Evolutionary conservation across 768 basidiomycete genomes (phyloP), one percentile per base, ranked within the genome.

Genomic region (Kwoniella shandongensis): DNA sequence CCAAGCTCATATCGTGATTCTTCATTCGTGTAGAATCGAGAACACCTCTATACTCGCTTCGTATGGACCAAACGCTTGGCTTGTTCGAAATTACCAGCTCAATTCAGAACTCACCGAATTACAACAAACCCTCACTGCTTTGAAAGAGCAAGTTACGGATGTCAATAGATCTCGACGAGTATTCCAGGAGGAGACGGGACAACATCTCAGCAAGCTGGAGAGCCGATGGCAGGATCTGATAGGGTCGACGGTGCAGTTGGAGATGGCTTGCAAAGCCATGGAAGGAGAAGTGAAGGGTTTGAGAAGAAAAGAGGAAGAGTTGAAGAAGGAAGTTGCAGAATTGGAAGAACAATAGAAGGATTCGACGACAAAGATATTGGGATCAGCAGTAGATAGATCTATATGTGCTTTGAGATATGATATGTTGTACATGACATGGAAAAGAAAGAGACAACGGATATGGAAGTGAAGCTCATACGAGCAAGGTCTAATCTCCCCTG

Each of bases 161-260:
- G 81, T 98, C 57, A 98, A 98, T 72, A 81, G 94, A 46, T 85
- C 87, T 54, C 82, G 93, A 50, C 91, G 93, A 80, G 90, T 91
- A 75, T 79, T 78, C 44, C 72, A 97, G 88, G 89, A 87, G 42
- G 83, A 81, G 8, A 79, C 86, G 18, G 92, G 92, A 50, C 81
- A 83, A 48, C 89, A 92, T 67, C 79, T 98, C 57, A 88, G 84
- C 26, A 79, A 84, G 8, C 79, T 96, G 57, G 92, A 97, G 77
- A 87, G 84, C 35, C 82, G 86, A 61, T 98, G 93, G 93, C 93
- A 90, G 20, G 89, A 92, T 77, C 80, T 97, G 44, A 86, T 98
- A 54, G 91, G 90, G 51, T 87, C 78, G 50, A 88, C 93, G 42
- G 79, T 97, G 57, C 93, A 97, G 78, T 88, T 96, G 63, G 93